Evolutionary conservation across 768 basidiomycete species (phyloP), one percentile per base, ranked within the genome.

Genomic region (Tulasnella sp.): DNA sequence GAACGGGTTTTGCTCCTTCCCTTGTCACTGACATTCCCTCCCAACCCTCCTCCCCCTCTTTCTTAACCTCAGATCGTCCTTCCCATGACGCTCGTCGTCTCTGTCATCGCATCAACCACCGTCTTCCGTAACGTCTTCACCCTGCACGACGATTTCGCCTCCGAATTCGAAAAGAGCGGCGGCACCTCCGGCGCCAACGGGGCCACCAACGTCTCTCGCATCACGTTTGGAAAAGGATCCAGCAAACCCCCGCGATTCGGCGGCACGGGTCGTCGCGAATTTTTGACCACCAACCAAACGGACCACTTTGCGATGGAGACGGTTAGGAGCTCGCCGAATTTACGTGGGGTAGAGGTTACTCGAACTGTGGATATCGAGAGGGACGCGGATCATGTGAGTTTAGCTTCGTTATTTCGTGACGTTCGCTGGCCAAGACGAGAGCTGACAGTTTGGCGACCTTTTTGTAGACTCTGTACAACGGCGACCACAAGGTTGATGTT

Each of bases 51-150:
- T 22, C 45, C 45, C 19, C 5, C 40, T 5, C 2, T 40, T 54
- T 49, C n/a, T n/a, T n/a, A n/a, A n/a, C n/a, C 19, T 3, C 49
- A 76, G 75, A 76, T 76, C 31, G 67, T 40, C 67, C 64, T 76
- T n/a, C 75, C 75, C 15, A 71, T 76, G 37, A 49, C 75, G 22
- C 75, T 76, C 52, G 67, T 69, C 40, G 75, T 76, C 67, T 76
- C 75, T 14, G 75, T 71, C 36, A 76, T 76, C 40, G 75, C 75
- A 15, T 64, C 75, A 17, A 76, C 75, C 36, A 68, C 67, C 22
- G 75, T 76, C 64, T 76, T 76, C 75, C 38, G 75, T 14, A 40
- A 76, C 40, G 75, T 76, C 34, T 76, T 76, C 75, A 76, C 67
- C 75, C 22, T 76, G 40, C 67, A 76, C 75, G 75, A 76, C 67